Percentiles rank a stretch among this genome's conserved stretches.
phyloP scores from a whole-genome alignment of 768 basidiomycete genomes.

The Boletus eberwhitei region DNA sequence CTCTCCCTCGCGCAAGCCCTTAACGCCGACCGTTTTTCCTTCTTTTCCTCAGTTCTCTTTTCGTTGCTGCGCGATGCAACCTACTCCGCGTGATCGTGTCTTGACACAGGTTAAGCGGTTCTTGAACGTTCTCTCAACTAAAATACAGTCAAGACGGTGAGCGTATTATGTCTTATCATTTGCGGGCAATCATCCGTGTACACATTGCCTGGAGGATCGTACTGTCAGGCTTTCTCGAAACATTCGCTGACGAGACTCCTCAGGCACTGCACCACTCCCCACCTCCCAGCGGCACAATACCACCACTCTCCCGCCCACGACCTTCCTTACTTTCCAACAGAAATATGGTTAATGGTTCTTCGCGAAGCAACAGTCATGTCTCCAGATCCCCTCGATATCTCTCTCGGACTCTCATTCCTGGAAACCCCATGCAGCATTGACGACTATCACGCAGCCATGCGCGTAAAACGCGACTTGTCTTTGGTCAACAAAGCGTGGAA shows the following conservation, averaged over 20 bases:
- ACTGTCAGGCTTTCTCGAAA: background rate
- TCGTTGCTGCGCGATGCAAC: constrained; percentile 13
- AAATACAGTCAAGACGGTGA: constrained; percentile 19
- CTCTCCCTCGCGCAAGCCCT: background rate
- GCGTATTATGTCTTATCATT: background rate
- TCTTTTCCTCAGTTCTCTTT: background rate
- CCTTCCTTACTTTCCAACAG: constrained; percentile 51
- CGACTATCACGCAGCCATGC: constrained; percentile 48
- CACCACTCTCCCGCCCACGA: constrained; percentile 32
- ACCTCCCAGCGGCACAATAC: constrained; percentile 12
- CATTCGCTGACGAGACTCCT: constrained; percentile 1
- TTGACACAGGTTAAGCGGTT: constrained; percentile 16
- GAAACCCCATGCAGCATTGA: constrained; percentile 40
- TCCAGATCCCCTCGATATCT: constrained; percentile 46
- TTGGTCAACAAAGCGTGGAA: constrained; percentile 58
- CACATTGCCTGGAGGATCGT: background rate
- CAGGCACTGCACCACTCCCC: constrained; percentile 6
- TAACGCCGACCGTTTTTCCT: background rate
- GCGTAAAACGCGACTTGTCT: constrained; percentile 46
- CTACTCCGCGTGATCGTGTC: constrained; percentile 7
- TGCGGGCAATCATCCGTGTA: background rate
- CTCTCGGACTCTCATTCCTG: constrained; percentile 57
- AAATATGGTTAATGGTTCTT: constrained; percentile 66
- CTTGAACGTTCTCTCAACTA: constrained; percentile 19
- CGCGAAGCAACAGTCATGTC: constrained; percentile 49